Base-by-base conservation (phyloP, 495 filamentous ascomycete genomes). In the Neurospora hispaniola region DNA sequence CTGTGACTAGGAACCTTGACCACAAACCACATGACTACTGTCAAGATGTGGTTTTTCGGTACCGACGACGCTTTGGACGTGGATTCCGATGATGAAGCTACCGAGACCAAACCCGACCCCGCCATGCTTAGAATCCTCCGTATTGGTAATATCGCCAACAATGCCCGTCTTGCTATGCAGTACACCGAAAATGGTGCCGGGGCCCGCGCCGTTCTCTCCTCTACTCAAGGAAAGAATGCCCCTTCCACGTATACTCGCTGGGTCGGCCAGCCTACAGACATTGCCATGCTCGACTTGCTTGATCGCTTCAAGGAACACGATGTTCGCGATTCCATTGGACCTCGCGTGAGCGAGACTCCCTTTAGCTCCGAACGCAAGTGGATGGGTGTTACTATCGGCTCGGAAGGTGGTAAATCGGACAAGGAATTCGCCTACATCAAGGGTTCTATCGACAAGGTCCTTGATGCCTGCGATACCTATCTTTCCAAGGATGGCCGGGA, bases 351-450 rank as follows among this genome's bases (percentile, higher is more conserved):
- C 31, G 96, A 98, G 78, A 94, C 92, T 2, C 94, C 96, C 0
- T 99, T 99, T 79, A 97, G 94, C 78, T 98, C 96, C 1, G 94
- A 98, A 76, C 89, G 94, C 68, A 99, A 98, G 81, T 99, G 96
- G 95, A 99, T 98, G 96, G 96, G 96, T 42, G 94, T 97, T 16
- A 89, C 92, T 3, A 93, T 97, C 75, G 90, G 90, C 41, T 85
- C 84, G 4, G 86, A 87, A 72, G 80, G 88, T 6, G 82, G 79
- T 23, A 85, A 80, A 72, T 80, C 75, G 69, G 84, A 86, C 38
- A 88, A 85, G 76, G 90, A 95, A 76, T 87, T 92, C 72, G 94
- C 92, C 14, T 98, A 98, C 76, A 91, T 97, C 79, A 99, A 99
- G 79, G 96, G 96, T 59, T 94, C 96, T 71, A 85, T 98, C 43